Evolutionary conservation across 108 stramenopile species (phyloP), one percentile per base, ranked within the genome.

Genomic region (Schizochytrium sp.): DNA sequence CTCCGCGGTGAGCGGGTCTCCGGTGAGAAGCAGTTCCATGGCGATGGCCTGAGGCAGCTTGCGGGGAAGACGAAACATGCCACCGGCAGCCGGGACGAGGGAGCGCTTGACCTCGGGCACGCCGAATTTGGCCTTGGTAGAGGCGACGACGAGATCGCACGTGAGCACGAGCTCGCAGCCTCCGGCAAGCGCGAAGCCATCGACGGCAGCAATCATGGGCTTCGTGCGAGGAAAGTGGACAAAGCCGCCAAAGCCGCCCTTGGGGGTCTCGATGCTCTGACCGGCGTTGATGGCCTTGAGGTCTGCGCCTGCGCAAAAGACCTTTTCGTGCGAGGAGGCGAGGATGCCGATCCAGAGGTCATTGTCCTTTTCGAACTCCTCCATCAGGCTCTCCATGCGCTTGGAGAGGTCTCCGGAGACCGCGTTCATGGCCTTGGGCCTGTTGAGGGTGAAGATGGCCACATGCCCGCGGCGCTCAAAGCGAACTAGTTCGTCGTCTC

Each of bases 261-360:
- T 83, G 43, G 44, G 19, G 48, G 76, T 83, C 48, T 47, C 45
- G 51, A 83, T 83, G 51, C n/a, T 83, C 3, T 83, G 48, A 3
- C 76, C 76, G n/a, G 45, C 51, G 48, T 47, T 53, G 51, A 83
- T 83, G 25, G 76, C 76, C 76, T 83, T 83, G n/a, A 83, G 51
- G 76, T 83, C 76, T 6, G 76, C 76, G 45, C 76, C 76, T 23
- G 76, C 76, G 76, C 76, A 83, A 83, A 83, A 83, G n/a, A 83
- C 76, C 28, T 83, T 83, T 53, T 21, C 23, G 28, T 83, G 48
- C 19, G 76, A 83, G 2, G 76, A 83, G 51, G 76, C 51, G 76
- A 83, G 45, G 51, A 83, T 83, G 76, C 76, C 76, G 28, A 83
- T 83, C 76, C 76, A 83, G 28, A 83, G 76, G 76, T 83, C 51